phyloP scores from a whole-genome alignment of 352 stramenopile species.

The Phytophthora cactorum region DNA sequence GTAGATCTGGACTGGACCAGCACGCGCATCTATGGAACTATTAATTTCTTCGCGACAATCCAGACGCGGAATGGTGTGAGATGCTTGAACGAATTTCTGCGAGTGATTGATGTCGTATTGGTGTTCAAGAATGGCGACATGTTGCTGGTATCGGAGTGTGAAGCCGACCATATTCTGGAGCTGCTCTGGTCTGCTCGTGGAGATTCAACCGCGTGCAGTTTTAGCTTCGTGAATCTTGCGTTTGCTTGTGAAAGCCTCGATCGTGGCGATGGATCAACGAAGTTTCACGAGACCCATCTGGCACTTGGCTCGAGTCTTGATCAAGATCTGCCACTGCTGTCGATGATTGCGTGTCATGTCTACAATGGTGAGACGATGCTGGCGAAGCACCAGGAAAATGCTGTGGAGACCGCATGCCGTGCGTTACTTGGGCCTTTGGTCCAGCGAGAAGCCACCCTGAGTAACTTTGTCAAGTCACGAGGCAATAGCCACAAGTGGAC shows the following conservation, averaged over 20 bases:
- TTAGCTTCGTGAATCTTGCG: conserved; percentile 36
- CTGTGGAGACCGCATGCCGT: conserved; percentile 18
- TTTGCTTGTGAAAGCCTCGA: conserved; percentile 30
- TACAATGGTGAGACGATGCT: conserved; percentile 51
- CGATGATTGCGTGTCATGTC: conserved; percentile 26
- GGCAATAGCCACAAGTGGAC: conserved; percentile 44
- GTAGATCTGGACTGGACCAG: conserved; percentile 33
- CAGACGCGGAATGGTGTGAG: neutral
- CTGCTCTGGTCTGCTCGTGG: conserved; percentile 31
- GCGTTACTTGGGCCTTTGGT: conserved; percentile 22
- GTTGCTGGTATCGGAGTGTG: conserved; percentile 47
- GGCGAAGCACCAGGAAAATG: conserved; percentile 15
- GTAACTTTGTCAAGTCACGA: conserved; percentile 38
- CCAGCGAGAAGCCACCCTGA: conserved; percentile 30
- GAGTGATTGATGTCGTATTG: conserved; percentile 46
- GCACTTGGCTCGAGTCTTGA: conserved; percentile 9
- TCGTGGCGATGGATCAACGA: neutral
- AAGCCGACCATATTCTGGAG: conserved; percentile 46
- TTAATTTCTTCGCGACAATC: conserved; percentile 56
- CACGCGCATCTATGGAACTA: conserved; percentile 40
- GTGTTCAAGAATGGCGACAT: conserved; percentile 48
- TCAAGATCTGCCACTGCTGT: conserved; percentile 9
- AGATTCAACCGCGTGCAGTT: conserved; percentile 9
- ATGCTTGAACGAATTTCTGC: conserved; percentile 31
- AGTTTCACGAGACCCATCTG: conserved; percentile 15